Conservation (phyloP, 768 basidiomycete genomes). For the Tulasnella sp. region DNA sequence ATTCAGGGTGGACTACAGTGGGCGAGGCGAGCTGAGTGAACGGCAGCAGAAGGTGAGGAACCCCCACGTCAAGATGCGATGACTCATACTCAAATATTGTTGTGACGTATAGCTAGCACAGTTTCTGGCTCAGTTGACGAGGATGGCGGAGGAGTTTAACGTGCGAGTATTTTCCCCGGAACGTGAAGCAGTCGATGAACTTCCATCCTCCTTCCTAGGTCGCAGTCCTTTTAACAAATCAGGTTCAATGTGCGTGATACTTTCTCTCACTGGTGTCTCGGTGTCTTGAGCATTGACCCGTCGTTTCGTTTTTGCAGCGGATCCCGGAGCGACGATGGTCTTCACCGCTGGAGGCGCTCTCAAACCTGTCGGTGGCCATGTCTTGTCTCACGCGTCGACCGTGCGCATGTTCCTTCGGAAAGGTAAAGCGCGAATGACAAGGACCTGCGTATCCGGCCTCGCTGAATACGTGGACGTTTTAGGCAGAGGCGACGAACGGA, state of each 20-base stretch:
- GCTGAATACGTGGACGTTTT: neutral
- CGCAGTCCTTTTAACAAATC: slow-evolving; percentile 83
- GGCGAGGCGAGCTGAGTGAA: slow-evolving; percentile 90
- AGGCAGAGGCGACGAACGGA: slow-evolving; percentile 88
- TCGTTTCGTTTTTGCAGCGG: slow-evolving; percentile 52
- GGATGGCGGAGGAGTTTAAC: slow-evolving; percentile 89
- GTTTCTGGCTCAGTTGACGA: slow-evolving; percentile 76
- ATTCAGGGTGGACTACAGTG: slow-evolving; percentile 92
- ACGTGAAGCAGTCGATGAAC: neutral
- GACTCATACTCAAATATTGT: neutral
- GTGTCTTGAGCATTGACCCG: neutral
- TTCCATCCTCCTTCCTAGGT: slow-evolving; percentile 46
- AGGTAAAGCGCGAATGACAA: slow-evolving; percentile 43
- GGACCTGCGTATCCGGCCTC: neutral
- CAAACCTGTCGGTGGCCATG: slow-evolving; percentile 65
- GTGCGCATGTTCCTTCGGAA: slow-evolving; percentile 84
- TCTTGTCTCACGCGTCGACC: slow-evolving; percentile 86
- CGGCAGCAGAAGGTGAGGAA: slow-evolving; percentile 75
- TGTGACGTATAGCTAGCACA: neutral
- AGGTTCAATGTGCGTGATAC: slow-evolving; percentile 68
- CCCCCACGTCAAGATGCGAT: slow-evolving; percentile 1
- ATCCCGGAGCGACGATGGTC: slow-evolving; percentile 92
- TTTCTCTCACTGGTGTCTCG: neutral
- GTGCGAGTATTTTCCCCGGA: slow-evolving; percentile 40
- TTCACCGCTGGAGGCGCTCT: slow-evolving; percentile 88